Evolutionary conservation across 345 rosid species (phyloP).

Genomic region (Lepidium didymum): DNA sequence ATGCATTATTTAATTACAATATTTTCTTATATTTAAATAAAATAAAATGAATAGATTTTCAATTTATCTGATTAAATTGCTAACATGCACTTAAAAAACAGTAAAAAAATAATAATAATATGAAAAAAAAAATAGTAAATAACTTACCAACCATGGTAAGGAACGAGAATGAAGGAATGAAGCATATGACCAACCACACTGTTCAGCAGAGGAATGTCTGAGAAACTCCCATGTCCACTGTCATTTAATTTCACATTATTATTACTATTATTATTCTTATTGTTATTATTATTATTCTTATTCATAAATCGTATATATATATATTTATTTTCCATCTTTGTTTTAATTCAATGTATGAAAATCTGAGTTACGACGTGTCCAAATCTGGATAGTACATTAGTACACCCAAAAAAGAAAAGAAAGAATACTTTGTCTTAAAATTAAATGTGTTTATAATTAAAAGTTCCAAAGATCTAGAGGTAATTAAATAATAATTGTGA

Average conservation of each 20-base stretch:
- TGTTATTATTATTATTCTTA: not conserved
- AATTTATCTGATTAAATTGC: not conserved
- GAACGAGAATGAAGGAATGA: conserved; percentile 79
- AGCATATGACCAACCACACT: conserved; percentile 60
- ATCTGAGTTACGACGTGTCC: not conserved
- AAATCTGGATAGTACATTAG: not conserved
- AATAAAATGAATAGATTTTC: not conserved
- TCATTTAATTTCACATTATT: conserved; percentile 8
- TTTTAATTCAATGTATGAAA: not conserved
- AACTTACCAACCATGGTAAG: conserved; percentile 79
- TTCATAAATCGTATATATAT: not conserved
- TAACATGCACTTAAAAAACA: conserved; percentile 3
- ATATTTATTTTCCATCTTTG: not conserved
- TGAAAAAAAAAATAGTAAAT: not conserved
- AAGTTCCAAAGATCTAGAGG: not conserved
- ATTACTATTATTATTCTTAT: not conserved
- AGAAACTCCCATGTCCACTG: conserved; percentile 90
- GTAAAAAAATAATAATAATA: not conserved
- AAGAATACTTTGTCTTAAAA: not conserved
- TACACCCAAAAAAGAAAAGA: not conserved
- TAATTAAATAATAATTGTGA: not conserved
- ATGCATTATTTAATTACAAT: conserved; percentile 4
- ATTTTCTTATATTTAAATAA: not conserved
- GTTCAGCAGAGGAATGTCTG: conserved; percentile 50
- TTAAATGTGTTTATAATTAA: not conserved